These are phyloP conservation scores for Cicer cuneatum DNA, from an alignment of 306 rosid species.

Conservation along the genomic window DNA sequence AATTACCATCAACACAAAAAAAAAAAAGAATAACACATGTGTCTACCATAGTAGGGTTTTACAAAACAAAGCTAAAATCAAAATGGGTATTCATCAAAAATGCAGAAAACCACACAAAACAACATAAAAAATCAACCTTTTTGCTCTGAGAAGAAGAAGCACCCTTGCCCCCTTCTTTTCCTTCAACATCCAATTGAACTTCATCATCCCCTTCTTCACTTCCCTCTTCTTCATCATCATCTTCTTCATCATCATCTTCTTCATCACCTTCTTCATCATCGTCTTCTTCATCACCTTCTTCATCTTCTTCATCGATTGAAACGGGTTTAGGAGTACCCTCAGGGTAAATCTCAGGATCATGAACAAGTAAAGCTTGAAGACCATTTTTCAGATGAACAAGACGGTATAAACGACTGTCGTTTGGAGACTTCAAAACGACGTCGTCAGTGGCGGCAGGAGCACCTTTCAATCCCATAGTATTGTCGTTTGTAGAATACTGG, in stretches of 20 bases:
- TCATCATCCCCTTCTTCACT: slow-evolving; percentile 49
- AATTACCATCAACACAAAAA: slow-evolving; percentile 8
- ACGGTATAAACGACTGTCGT: slow-evolving; percentile 75
- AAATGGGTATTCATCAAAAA: slow-evolving; percentile 32
- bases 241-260: neutral
- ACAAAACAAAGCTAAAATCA: neutral
- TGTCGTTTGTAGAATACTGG: neutral
- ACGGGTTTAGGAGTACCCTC: slow-evolving; percentile 54
- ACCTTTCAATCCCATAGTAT: slow-evolving; percentile 39
- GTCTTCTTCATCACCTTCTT: slow-evolving; percentile 14
- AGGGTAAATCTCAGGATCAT: slow-evolving; percentile 90
- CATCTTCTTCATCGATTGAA: slow-evolving; percentile 47
- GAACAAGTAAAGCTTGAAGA: slow-evolving; percentile 80
- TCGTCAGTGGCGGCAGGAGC: slow-evolving; percentile 53
- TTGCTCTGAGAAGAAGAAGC: slow-evolving; percentile 75
- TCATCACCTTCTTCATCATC: slow-evolving; percentile 16
- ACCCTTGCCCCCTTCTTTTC: slow-evolving; percentile 50
- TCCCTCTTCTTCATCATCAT: slow-evolving; percentile 42
- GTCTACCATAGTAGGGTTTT: neutral
- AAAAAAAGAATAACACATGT: neutral
- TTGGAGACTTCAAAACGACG: slow-evolving; percentile 74
- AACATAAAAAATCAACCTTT: slow-evolving; percentile 59
- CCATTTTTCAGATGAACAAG: slow-evolving; percentile 70
- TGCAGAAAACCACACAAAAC: neutral
- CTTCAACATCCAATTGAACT: slow-evolving; percentile 38